Percentiles rank a stretch among this genome's conserved stretches.
Evolutionary conservation across 257 asterid species (phyloP).

Genomic region (Solanum neorickii): DNA sequence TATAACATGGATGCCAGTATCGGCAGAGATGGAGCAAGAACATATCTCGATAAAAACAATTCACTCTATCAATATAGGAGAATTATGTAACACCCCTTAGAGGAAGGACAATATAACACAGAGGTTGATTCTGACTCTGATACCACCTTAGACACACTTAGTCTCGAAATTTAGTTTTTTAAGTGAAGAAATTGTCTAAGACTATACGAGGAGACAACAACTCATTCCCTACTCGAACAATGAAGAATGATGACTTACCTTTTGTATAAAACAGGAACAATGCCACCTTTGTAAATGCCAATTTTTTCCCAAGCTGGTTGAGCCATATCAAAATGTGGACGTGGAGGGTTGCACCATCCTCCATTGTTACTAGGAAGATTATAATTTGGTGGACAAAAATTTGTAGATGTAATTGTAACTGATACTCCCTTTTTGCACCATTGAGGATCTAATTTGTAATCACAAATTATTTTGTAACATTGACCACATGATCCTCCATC

Average conservation of each 20-base stretch:
- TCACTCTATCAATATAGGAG: not conserved
- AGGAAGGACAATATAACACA: not conserved
- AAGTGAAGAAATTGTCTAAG: not conserved
- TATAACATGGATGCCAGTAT: not conserved
- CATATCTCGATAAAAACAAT: not conserved
- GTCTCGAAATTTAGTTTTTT: not conserved
- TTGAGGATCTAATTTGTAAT: slow-evolving; percentile 14
- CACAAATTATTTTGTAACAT: slow-evolving; percentile 53
- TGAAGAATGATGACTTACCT: slow-evolving; percentile 16
- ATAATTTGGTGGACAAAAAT: slow-evolving; percentile 61
- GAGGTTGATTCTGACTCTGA: not conserved
- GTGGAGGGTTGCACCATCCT: slow-evolving; percentile 79
- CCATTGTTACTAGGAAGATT: slow-evolving; percentile 53
- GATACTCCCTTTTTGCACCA: slow-evolving; percentile 52
- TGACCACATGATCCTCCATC: slow-evolving; percentile 45
- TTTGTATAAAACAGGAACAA: slow-evolving; percentile 50
- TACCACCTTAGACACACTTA: not conserved
- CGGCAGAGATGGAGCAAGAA: not conserved
- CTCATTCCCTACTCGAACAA: not conserved
- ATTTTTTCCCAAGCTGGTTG: slow-evolving; percentile 72
- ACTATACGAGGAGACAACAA: not conserved
- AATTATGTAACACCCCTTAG: not conserved
- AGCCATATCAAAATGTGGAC: slow-evolving; percentile 70
- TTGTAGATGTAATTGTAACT: slow-evolving; percentile 52
- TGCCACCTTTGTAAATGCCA: slow-evolving; percentile 54